Evolutionary conservation across 805 yeast species (phyloP), one percentile per base, ranked within the genome.

Genomic region (Kluyveromyces aestuarii): DNA sequence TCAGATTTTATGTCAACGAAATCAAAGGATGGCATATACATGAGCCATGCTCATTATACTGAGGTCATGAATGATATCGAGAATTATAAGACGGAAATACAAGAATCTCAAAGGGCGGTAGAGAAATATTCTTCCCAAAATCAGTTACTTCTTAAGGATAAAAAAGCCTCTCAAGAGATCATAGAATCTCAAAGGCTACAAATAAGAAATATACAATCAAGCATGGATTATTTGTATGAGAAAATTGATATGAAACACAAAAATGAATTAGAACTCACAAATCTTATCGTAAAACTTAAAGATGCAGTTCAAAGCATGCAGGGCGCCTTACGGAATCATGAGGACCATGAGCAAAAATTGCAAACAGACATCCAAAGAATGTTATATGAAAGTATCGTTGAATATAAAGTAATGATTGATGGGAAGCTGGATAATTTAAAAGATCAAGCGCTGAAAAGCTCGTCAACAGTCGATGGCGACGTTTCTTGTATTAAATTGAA

Each of bases 1-100:
- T 76, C 59, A 57, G 93, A 86, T 61, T 64, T 84, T 37, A 59
- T 72, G 37, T 83, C 90, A 0, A 74, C 87, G 0, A 72, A 82
- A 52, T 67, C 70, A 9, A 82, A 76, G 59, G 84, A 82, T 52
- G 89, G 90, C 1, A 72, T 85, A 21, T 81, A 71, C 57, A 65
- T 86, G 74, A 79, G 80, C 56, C 77, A 77, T 30, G 72, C 68
- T 14, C 81, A 81, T 59, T 82, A 82, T 56, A 75, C 74, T 45
- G 76, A 75, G 41, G 48, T 78, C 33, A 72, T 74, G 55, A 67
- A 66, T 47, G 77, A 76, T 46, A 61, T 74, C 16, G 80, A 76
- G 49, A 76, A 72, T 50, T 68, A 70, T 44, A 75, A 73, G 41
- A 74, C 74, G 1, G 80, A 78, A 53, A 64, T 75, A 9, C 72